Conservation (phyloP, 2,329 filamentous ascomycete genomes). For the Tympanopsis confertula region DNA sequence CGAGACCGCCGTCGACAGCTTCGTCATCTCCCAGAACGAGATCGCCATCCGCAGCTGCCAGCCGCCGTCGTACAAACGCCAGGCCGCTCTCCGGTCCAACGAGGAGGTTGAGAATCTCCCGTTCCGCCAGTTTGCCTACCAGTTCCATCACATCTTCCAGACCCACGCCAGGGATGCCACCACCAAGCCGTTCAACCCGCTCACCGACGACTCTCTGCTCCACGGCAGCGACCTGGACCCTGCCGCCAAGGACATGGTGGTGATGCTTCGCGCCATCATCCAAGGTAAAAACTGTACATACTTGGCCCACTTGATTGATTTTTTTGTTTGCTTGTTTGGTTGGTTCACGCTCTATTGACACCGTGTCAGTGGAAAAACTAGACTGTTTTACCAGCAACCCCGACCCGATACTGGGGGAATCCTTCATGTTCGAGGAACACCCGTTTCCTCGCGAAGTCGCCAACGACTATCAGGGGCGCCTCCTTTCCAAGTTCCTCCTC, state of each 20-base stretch:
- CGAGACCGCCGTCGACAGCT: slow-evolving; percentile 38
- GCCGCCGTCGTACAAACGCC: slow-evolving; percentile 23
- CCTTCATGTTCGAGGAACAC: slow-evolving; percentile 30
- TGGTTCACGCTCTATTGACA: slow-evolving; percentile 5
- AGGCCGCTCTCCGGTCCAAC: slow-evolving; percentile 32
- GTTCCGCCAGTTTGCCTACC: slow-evolving; percentile 47
- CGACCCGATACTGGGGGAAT: slow-evolving; percentile 31
- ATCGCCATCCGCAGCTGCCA: slow-evolving; percentile 26
- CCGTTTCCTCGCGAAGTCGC: slow-evolving; percentile 34
- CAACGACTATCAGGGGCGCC: slow-evolving; percentile 37
- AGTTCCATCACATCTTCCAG: slow-evolving; percentile 49
- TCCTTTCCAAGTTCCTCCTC: slow-evolving; percentile 40
- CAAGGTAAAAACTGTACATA: slow-evolving; percentile 30
- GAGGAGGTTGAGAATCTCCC: slow-evolving; percentile 43
- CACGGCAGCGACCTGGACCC: slow-evolving; percentile 32
- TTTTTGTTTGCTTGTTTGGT: neutral
- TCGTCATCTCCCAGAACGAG: slow-evolving; percentile 38
- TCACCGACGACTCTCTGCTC: slow-evolving; percentile 30
- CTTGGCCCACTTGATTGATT: neutral
- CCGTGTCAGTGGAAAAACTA: neutral
- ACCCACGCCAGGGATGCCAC: slow-evolving; percentile 37
- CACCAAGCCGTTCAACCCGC: slow-evolving; percentile 39
- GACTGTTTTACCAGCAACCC: too few species aligned
- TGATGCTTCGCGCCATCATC: slow-evolving; percentile 29
- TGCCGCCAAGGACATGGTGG: slow-evolving; percentile 31